These are phyloP conservation scores for Elaeis oleifera DNA, from an alignment of 202 grass and related monocot genomes.

Conservation along the genomic window DNA sequence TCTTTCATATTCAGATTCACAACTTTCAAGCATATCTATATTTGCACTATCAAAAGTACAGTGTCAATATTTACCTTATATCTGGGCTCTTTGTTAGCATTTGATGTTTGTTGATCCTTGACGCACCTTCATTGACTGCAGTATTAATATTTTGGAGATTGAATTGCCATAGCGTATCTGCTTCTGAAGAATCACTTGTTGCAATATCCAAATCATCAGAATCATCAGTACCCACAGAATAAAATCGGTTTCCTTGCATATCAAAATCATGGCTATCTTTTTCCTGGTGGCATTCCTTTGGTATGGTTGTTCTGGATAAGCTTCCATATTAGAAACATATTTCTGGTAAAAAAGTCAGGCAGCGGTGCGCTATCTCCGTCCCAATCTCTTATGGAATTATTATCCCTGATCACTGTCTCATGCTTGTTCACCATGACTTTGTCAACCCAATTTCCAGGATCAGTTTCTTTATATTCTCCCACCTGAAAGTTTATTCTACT, in stretches of 20 bases:
- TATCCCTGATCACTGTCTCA: constrained; percentile 3
- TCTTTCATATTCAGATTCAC: too few species aligned
- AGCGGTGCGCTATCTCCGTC: constrained; percentile 56
- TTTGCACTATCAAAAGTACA: too few species aligned
- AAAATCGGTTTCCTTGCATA: constrained; percentile 51
- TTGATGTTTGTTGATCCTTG: constrained; percentile 82
- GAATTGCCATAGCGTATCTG: constrained; percentile 90
- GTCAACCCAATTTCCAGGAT: constrained; percentile 76
- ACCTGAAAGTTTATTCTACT: constrained; percentile 62
- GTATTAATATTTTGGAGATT: constrained; percentile 54
- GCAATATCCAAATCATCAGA: constrained; percentile 95
- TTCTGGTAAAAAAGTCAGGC: constrained; percentile 85
- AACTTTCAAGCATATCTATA: too few species aligned
- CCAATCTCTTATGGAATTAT: constrained; percentile 54
- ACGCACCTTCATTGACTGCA: constrained; percentile 39
- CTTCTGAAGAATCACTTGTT: constrained; percentile 98
- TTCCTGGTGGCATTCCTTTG: constrained; percentile 34
- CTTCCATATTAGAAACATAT: constrained; percentile 40
- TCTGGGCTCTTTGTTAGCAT: constrained; percentile 61
- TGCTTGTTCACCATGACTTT: constrained; percentile 78
- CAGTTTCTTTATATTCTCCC: constrained; percentile 64
- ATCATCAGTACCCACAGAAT: constrained; percentile 67
- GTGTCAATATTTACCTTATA: constrained; percentile 43
- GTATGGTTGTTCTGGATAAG: constrained; percentile 38
- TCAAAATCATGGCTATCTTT: constrained; percentile 49